Base-by-base conservation (phyloP, 2,329 filamentous ascomycete species). In the Monilinia aucupariae region DNA sequence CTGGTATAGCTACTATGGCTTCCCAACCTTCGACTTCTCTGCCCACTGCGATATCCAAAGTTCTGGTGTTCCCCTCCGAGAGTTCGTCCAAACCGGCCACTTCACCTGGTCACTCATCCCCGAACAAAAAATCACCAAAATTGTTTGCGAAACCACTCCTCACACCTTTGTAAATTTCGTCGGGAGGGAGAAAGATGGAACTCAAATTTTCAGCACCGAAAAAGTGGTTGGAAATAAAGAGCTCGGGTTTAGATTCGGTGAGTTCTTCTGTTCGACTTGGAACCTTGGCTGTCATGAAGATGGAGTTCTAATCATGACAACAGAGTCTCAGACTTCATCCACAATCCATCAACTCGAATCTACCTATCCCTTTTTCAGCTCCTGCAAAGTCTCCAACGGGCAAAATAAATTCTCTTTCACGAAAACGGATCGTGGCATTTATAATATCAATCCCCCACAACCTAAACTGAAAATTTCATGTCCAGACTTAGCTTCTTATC, bases 51-150 rank as follows among this genome's bases (percentile, higher is more conserved):
- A 58, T 48, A 58, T 58, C 7, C 41, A 58, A 34, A 47, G 54
- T 9, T 58, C 54, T 1, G 41, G 54, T 12, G 30, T 58, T 4
- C 54, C 54, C n/a, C 54, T 58, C n/a, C 41, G 54, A 34, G 54
- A 58, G 25, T 58, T 58, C 0, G 41, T 58, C 8, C 54, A 58
- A 25, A 58, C 30, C 25, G 54, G 54, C 7, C 54, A 48, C 30
- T 58, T 58, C 15, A 58, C 41, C 43, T 58, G 54, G 54, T 22
- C 54, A 12, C 13, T 58, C 4, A 58, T 58, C 15, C 54, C 54
- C n/a, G 54, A 58, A n/a, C 54, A 58, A 37, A 58, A 58, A 58
- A 58, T 47, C 41, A 58, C 54, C 20, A 58, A 58, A 2, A 58
- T 58, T n/a, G 15, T 58, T 47, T 58, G 54, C 30, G 54, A 58